These are phyloP conservation scores for Fallopia convolvulus DNA, from an alignment of 148 eudicot species.

Conservation along the genomic window DNA sequence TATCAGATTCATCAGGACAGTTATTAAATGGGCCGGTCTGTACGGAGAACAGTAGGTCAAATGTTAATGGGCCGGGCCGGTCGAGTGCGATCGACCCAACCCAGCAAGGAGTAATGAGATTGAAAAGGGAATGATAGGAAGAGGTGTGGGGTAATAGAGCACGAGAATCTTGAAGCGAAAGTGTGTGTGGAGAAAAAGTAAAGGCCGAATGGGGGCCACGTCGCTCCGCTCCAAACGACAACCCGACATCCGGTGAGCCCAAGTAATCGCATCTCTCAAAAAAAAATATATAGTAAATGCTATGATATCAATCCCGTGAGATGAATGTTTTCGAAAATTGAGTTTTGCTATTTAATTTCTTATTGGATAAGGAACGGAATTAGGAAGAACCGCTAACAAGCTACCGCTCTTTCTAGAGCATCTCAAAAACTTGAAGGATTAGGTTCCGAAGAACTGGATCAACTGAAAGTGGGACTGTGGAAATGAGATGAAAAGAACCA, in stretches of 20 bases:
- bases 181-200: neutral
- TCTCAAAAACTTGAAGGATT: too few relatives aligned
- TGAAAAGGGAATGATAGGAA: neutral
- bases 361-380: too few relatives aligned
- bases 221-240: constrained; percentile 7
- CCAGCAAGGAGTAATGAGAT: neutral
- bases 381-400: too few relatives aligned
- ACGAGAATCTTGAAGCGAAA: neutral
- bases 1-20: neutral
- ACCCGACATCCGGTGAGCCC: neutral
- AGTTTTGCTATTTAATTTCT: too few relatives aligned
- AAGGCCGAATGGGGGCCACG: neutral
- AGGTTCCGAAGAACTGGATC: too few relatives aligned
- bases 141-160: neutral
- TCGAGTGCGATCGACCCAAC: neutral
- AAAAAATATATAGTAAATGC: too few relatives aligned
- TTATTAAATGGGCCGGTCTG: neutral
- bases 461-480: too few relatives aligned
- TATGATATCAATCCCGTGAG: too few relatives aligned
- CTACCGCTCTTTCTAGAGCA: too few relatives aligned
- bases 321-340: too few relatives aligned
- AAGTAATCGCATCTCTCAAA: neutral
- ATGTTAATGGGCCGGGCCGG: neutral
- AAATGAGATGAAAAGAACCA: too few relatives aligned
- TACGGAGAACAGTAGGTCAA: neutral